Evolutionary conservation across 2,329 filamentous ascomycete genomes (phyloP), one percentile per base, ranked within the genome.

Genomic region (Apiospora phragmitis): DNA sequence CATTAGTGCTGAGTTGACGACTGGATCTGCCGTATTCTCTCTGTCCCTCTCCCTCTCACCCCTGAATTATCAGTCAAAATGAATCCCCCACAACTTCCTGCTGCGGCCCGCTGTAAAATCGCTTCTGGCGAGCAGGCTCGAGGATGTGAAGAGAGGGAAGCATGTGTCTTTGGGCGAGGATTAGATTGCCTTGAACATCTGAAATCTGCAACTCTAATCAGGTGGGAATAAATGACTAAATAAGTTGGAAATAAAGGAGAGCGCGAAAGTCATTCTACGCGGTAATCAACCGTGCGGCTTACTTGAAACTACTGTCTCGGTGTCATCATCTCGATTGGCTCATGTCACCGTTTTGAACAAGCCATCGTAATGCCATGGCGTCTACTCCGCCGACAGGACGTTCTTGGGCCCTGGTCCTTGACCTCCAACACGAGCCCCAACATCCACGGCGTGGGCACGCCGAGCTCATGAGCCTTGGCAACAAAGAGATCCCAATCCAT

Each of bases 351-450:
- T 85, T 74, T 88, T 89, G 80, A 89, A 89, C 38, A 89, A 77
- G 0, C 87, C 88, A 67, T 89, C 87, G 47, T 84, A 89, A 73
- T 89, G 87, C 76, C 88, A 87, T 0, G 88, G 87, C 86, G 89
- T 88, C 72, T 84, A 84, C 71, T 88, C 86, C 1, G 83, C 81
- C 0, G 85, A 87, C 1, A 87, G 80, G 3, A 89, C 85, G 51
- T 88, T 88, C 72, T 88, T 89, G 26, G 84, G 77, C 0, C 85
- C 1, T 80, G 79, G 72, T 88, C 86, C 72, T 86, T 86, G 49
- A 88, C 85, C 68, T 87, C 84, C 0, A 87, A 81, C 2, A 87
- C 76, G 0, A 86, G 76, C 0, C 86, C 88, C 68, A 88, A 88
- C 70, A 84, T 87, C 87, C 86, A 89, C 0, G 84, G 82, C 9